A percentile compares a stretch with the other conserved stretches of the same genome.
Evolutionary conservation across 768 basidiomycete species (phyloP).

Genomic region (Coprinopsis sp.): DNA sequence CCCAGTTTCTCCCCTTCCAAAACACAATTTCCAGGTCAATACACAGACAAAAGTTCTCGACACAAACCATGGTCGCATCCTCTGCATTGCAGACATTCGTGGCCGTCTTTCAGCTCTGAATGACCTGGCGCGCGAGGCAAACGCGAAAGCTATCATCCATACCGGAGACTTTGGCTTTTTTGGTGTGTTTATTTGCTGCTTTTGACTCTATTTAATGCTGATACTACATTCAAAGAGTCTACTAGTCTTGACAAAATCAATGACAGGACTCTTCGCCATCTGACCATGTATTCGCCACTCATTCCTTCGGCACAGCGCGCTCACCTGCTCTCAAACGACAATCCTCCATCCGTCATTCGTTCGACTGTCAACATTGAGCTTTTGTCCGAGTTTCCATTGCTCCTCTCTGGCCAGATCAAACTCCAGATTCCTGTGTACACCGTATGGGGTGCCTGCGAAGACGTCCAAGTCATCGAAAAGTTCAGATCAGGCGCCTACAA

Average conservation of each 20-base stretch:
- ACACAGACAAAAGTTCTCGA: conserved; percentile 79
- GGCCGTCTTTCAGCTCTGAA: conserved; percentile 87
- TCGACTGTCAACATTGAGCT: conserved; percentile 69
- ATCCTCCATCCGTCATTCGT: conserved; percentile 64
- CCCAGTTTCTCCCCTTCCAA: conserved; percentile 51
- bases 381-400: conserved; percentile 90
- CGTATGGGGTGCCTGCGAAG: conserved; percentile 97
- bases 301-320: conserved; percentile 79
- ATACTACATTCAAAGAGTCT: conserved; percentile 49
- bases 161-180: conserved; percentile 99
- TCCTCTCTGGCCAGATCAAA: conserved; percentile 86
- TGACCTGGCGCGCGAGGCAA: conserved; percentile 81
- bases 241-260: conserved; percentile 84
- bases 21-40: conserved; percentile 44
- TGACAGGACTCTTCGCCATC: conserved; percentile 93
- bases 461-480: conserved; percentile 89
- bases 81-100: conserved; percentile 93
- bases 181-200: conserved; percentile 41
- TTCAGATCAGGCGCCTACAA: conserved; percentile 78
- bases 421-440: conserved; percentile 92
- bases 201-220: conserved; percentile 4
- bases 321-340: conserved; percentile 70
- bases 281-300: conserved; percentile 94
- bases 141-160: conserved; percentile 91
- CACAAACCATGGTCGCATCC: conserved; percentile 75